phyloP scores from a whole-genome alignment of 768 basidiomycete species.

The Suillus clintonianus region DNA sequence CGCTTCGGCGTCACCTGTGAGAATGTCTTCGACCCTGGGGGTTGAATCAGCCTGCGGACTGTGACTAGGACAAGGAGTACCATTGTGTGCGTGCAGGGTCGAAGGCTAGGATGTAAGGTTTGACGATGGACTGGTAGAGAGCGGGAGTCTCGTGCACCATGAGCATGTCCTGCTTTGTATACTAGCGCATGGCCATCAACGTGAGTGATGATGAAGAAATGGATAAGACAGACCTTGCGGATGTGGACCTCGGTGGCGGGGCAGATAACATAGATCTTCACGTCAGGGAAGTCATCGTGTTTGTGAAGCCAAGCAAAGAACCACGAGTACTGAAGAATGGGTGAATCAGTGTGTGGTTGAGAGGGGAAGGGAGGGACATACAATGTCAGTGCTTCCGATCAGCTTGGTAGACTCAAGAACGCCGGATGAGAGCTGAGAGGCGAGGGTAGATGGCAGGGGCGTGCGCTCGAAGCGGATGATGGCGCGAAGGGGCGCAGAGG shows the following conservation, averaged over 20 bases:
- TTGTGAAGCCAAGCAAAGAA: conserved; percentile 68
- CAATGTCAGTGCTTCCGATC: conserved; percentile 70
- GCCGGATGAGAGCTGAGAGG: conserved; percentile 36
- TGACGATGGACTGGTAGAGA: conserved; percentile 68
- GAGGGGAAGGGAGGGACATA: conserved; percentile 30
- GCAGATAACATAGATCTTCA: conserved; percentile 82
- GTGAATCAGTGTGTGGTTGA: conserved; percentile 7
- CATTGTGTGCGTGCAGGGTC: conserved; percentile 80
- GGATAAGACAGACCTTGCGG: conserved; percentile 57
- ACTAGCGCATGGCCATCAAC: conserved; percentile 42
- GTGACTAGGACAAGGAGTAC: conserved; percentile 36
- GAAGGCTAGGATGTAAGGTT: conserved; percentile 78
- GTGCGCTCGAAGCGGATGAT: conserved; percentile 83
- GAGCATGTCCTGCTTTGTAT: conserved; percentile 67
- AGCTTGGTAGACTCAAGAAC: conserved; percentile 44
- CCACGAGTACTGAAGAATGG: conserved; percentile 70
- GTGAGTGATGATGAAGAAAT: neutral
- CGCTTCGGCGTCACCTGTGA: conserved; percentile 74
- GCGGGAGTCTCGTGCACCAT: conserved; percentile 86
- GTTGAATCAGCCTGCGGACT: neutral
- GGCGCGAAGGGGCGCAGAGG: conserved; percentile 42
- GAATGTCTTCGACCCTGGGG: conserved; percentile 81
- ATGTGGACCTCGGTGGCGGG: conserved; percentile 93
- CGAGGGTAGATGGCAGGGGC: conserved; percentile 51
- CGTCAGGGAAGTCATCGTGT: conserved; percentile 49